phyloP scores from a whole-genome alignment of 2,329 filamentous ascomycete genomes.

The Alternaria viburni region DNA sequence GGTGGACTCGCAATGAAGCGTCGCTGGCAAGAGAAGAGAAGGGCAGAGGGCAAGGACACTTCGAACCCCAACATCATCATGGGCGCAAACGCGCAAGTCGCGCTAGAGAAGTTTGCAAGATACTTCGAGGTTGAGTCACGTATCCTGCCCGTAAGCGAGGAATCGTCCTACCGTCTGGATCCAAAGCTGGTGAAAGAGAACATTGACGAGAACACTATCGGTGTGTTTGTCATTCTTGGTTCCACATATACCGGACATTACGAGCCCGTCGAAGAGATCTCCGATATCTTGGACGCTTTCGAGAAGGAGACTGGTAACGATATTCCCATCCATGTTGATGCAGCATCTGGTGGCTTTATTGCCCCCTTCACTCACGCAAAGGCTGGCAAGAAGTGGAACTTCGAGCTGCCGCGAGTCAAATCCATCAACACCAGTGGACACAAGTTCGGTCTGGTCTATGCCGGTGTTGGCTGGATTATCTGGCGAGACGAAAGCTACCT shows the following conservation, averaged over 20 bases:
- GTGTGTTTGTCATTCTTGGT: constrained; percentile 75
- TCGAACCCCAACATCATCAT: constrained; percentile 74
- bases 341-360: constrained; percentile 66
- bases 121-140: constrained; percentile 77
- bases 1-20: constrained; percentile 72
- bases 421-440: constrained; percentile 71
- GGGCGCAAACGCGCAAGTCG: constrained; percentile 76
- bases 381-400: constrained; percentile 67
- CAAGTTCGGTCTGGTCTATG: constrained; percentile 69
- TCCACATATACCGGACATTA: constrained; percentile 78
- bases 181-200: constrained; percentile 69
- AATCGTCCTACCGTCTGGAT: constrained; percentile 68
- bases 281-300: constrained; percentile 67
- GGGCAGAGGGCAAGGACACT: constrained; percentile 66
- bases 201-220: constrained; percentile 78
- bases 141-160: constrained; percentile 67
- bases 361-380: constrained; percentile 66
- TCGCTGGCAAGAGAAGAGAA: constrained; percentile 71
- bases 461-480: constrained; percentile 69
- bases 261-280: constrained; percentile 73
- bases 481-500: constrained; percentile 66
- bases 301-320: constrained; percentile 66
- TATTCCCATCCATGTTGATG: constrained; percentile 72
- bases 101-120: constrained; percentile 73
- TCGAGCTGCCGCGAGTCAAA: constrained; percentile 66